A percentile compares a stretch with the other conserved stretches of the same genome.
phyloP scores from a whole-genome alignment of 768 basidiomycete genomes.

The Rhizopogon vulgaris region DNA sequence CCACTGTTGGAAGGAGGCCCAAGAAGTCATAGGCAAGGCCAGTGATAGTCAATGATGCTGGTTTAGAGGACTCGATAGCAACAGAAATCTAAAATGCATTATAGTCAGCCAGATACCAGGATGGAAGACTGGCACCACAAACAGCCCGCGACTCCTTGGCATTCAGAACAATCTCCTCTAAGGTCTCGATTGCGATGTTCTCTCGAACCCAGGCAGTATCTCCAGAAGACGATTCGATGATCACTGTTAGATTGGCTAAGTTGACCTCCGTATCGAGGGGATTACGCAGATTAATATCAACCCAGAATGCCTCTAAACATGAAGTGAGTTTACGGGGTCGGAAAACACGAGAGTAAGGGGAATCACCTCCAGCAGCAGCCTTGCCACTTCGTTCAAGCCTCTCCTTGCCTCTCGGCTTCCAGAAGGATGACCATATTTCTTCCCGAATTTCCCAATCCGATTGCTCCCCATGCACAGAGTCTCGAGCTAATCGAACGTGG shows the following conservation, averaged over 20 bases:
- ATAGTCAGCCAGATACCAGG: background rate
- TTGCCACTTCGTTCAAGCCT: conserved; percentile 48
- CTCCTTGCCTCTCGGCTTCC: conserved; percentile 49
- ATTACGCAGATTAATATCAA: conserved; percentile 66
- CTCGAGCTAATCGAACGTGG: conserved; percentile 49
- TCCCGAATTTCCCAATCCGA: conserved; percentile 61
- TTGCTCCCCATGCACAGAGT: conserved; percentile 36
- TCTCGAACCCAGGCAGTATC: conserved; percentile 28
- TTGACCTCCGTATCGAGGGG: conserved; percentile 72
- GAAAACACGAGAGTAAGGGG: background rate
- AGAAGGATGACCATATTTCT: conserved; percentile 57
- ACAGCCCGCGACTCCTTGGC: conserved; percentile 65
- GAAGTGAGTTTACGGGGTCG: conserved; percentile 2
- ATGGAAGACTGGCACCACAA: conserved; percentile 14
- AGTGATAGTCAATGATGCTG: conserved; percentile 50
- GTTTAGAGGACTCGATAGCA: conserved; percentile 45
- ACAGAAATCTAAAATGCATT: conserved; percentile 48
- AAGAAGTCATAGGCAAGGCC: conserved; percentile 66
- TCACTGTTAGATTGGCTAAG: conserved; percentile 53
- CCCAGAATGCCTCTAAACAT: conserved; percentile 64
- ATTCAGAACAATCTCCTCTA: conserved; percentile 56
- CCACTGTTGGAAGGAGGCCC: conserved; percentile 59
- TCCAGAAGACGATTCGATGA: conserved; percentile 34
- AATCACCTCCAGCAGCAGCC: conserved; percentile 58
- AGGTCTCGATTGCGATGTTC: conserved; percentile 49